phyloP scores from a whole-genome alignment of 1,284 basidiomycete genomes.

The Trichosporon sp. region DNA sequence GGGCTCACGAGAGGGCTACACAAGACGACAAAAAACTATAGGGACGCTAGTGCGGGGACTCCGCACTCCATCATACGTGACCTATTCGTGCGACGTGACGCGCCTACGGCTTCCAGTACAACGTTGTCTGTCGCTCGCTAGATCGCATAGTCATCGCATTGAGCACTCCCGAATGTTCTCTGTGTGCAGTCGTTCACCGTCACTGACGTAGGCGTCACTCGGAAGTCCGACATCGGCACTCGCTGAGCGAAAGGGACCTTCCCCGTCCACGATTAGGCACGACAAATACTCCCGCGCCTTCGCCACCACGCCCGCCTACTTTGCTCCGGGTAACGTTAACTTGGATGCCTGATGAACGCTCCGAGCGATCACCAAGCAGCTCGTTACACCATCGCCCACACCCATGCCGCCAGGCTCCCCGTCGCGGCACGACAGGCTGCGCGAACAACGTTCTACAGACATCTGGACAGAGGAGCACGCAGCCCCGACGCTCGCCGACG shows the following conservation, averaged over 20 bases:
- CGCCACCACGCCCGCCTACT: background rate
- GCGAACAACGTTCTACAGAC: background rate
- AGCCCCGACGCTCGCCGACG: constrained; percentile 38
- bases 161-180: too few relatives aligned
- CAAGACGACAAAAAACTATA: background rate
- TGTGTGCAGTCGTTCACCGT: too few relatives aligned
- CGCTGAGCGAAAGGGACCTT: too few relatives aligned
- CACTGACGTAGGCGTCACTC: background rate
- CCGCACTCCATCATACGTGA: background rate
- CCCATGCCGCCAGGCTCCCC: constrained; percentile 12
- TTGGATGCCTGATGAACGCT: background rate
- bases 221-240: too few relatives aligned
- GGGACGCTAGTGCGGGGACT: background rate
- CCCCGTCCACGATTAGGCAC: background rate
- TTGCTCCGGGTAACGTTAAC: constrained; percentile 3
- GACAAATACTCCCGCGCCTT: background rate
- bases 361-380: constrained; percentile 1
- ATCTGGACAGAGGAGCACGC: constrained; percentile 11
- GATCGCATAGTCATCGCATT: too few relatives aligned
- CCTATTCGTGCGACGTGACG: background rate
- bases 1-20: background rate
- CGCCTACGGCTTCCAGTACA: background rate
- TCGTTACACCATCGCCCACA: background rate
- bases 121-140: too few relatives aligned
- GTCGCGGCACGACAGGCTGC: constrained; percentile 14